Evolutionary conservation across 352 stramenopile species (phyloP), one percentile per base, ranked within the genome.

Genomic region (Phytophthora ohioensis): DNA sequence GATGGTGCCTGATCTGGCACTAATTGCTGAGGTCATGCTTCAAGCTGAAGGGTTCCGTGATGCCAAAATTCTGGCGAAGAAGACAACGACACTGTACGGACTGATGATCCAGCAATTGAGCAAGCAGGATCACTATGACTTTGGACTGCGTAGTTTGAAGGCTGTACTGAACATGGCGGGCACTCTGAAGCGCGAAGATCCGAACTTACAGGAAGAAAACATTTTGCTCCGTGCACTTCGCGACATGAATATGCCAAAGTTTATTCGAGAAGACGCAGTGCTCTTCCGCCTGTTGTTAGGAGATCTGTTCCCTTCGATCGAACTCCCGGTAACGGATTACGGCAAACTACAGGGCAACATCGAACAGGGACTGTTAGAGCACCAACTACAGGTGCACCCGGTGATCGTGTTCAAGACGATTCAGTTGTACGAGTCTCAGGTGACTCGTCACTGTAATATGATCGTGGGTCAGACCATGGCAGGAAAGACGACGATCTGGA

Each of bases 211-310:
- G n/a, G 98, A 99, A 77, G 91, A 97, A 34, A 97, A 96, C 45
- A 96, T 99, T 54, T 79, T 99, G 5, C 91, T 99, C 39, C 90
- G 97, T 57, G 98, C 97, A 3, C 77, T 99, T 49, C 88, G 97
- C 10, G 95, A 98, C 60, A 98, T 96, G 75, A 98, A 99, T 71
- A 94, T 98, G 76, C 93, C 93, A 3, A 99, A 98, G 75, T 98
- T 98, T 60, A 86, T 98, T 21, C 82, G 88, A 39, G 92, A 99
- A 71, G 96, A 99, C 69, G 80, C 97, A 0, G 92, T 91, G 7
- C 81, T 99, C 0, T 98, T 99, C 71, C 84, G 87, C 2, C 77
- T 97, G 7, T 73, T 99, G 34, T 78, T 98, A 0, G 81, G 84
- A 15, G 93, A 98, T 64, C 64, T 98, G 3, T 98, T 98, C 58